Percentiles rank a stretch among this genome's conserved stretches.
Evolutionary conservation across 768 basidiomycete species (phyloP).

Genomic region (Leccinum rimulosum): DNA sequence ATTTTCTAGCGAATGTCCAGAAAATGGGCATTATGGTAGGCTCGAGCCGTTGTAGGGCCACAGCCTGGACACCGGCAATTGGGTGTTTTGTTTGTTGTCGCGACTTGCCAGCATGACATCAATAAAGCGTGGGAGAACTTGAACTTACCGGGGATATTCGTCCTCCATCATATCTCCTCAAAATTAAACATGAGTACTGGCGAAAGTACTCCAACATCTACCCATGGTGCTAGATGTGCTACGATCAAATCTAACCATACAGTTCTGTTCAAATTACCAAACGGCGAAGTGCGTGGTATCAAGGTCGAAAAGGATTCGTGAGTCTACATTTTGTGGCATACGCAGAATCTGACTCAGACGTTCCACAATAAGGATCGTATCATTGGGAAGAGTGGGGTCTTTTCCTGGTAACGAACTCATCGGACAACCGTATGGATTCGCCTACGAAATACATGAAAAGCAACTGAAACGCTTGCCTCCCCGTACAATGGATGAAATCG

Average conservation of each 20-base stretch:
- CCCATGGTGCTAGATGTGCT: conserved; percentile 13
- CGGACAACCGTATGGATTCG: conserved; percentile 80
- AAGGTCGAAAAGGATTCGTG: conserved; percentile 74
- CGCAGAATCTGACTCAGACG: neutral
- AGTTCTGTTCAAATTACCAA: conserved; percentile 79
- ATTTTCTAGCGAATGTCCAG: too few relatives aligned
- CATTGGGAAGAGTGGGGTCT: conserved; percentile 82
- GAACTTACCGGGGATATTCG: neutral
- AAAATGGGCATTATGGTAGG: too few relatives aligned
- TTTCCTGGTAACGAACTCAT: conserved; percentile 79
- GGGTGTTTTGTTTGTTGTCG: too few relatives aligned
- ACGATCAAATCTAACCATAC: conserved; percentile 67
- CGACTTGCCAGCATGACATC: too few relatives aligned
- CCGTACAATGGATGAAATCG: conserved; percentile 72
- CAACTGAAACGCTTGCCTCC: conserved; percentile 62
- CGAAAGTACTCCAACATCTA: conserved; percentile 7
- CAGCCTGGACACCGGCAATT: too few relatives aligned
- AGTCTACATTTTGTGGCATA: conserved; percentile 26
- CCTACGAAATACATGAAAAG: conserved; percentile 81
- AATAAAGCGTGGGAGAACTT: too few relatives aligned
- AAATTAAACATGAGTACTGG: conserved; percentile 14
- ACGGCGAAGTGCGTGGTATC: conserved; percentile 71
- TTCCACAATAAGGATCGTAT: conserved; percentile 50
- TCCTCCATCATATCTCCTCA: neutral
- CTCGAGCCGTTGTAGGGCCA: too few relatives aligned